Conservation (phyloP, 1,284 basidiomycete species). For the Anthracocystis setariae region DNA sequence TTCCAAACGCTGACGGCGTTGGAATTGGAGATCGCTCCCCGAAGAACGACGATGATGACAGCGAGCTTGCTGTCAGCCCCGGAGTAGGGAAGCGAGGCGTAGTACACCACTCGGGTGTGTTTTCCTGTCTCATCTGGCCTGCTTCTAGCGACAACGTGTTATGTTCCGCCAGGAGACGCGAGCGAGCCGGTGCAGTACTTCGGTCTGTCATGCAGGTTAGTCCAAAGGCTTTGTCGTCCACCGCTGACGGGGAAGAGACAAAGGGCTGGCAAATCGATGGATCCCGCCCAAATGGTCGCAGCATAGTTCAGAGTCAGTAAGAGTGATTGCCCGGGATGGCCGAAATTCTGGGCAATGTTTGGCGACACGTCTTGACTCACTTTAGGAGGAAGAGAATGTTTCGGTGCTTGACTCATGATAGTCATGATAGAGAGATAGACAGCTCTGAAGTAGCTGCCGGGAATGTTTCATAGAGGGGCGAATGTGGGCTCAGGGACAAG, state of each 20-base stretch:
- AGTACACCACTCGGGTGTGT: slow-evolving; percentile 16
- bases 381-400: slow-evolving; percentile 45
- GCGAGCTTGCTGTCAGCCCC: slow-evolving; percentile 26
- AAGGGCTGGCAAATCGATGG: slow-evolving; percentile 29
- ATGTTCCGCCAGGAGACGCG: slow-evolving; percentile 5
- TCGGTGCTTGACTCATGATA: slow-evolving; percentile 28
- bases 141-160: background rate
- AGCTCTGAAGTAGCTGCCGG: too few species aligned
- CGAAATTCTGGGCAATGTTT: background rate
- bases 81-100: slow-evolving; percentile 31
- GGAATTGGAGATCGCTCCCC: slow-evolving; percentile 29
- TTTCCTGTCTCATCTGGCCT: slow-evolving; percentile 13
- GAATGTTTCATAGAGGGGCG: background rate
- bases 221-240: slow-evolving; percentile 7
- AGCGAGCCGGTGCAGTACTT: slow-evolving; percentile 2
- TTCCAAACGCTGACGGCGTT: slow-evolving; percentile 1
- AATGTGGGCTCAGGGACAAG: slow-evolving; percentile 15
- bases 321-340: background rate
- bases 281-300: too few species aligned
- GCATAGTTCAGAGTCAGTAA: slow-evolving; percentile 1
- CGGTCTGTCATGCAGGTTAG: slow-evolving; percentile 12
- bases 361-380: slow-evolving; percentile 20
- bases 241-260: slow-evolving; percentile 6
- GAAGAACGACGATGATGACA: slow-evolving; percentile 27
- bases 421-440: slow-evolving; percentile 19